phyloP scores from a whole-genome alignment of 1,284 basidiomycete species.

The Pascua sp. region DNA sequence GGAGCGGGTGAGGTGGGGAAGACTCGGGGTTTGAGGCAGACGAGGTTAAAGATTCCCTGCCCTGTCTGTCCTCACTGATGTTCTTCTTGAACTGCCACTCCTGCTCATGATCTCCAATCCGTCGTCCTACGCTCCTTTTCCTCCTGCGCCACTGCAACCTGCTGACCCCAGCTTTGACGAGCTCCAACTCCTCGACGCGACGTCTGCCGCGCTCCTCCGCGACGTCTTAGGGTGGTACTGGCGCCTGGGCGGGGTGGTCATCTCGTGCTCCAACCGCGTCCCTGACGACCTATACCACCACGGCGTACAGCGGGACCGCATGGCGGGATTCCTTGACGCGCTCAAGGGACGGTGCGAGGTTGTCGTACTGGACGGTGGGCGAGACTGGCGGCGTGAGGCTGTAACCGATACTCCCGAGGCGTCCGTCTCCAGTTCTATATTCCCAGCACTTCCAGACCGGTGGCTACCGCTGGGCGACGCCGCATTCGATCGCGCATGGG shows the following conservation, averaged over 20 bases:
- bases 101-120: slow-evolving; percentile 52
- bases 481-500: slow-evolving; percentile 43
- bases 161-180: slow-evolving; percentile 63
- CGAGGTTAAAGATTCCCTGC: slow-evolving; percentile 18
- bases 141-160: slow-evolving; percentile 16
- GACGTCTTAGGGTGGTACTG: slow-evolving; percentile 71
- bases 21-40: slow-evolving; percentile 50
- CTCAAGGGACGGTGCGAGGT: slow-evolving; percentile 63
- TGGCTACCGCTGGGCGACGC: slow-evolving; percentile 29
- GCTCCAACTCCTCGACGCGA: slow-evolving; percentile 67
- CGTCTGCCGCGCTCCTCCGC: slow-evolving; percentile 63
- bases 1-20: not conserved
- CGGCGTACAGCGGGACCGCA: slow-evolving; percentile 63
- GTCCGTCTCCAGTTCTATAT: too few relatives aligned
- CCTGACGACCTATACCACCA: slow-evolving; percentile 67
- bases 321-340: slow-evolving; percentile 63
- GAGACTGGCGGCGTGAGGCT: slow-evolving; percentile 49
- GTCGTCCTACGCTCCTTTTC: too few relatives aligned
- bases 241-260: slow-evolving; percentile 67
- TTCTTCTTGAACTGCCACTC: too few relatives aligned
- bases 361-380: slow-evolving; percentile 55
- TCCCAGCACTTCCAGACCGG: slow-evolving; percentile 6
- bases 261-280: slow-evolving; percentile 59
- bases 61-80: too few relatives aligned
- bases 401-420: not conserved